Evolutionary conservation across 495 filamentous ascomycete genomes (phyloP), one percentile per base, ranked within the genome.

Genomic region (Amorphotheca resinae): DNA sequence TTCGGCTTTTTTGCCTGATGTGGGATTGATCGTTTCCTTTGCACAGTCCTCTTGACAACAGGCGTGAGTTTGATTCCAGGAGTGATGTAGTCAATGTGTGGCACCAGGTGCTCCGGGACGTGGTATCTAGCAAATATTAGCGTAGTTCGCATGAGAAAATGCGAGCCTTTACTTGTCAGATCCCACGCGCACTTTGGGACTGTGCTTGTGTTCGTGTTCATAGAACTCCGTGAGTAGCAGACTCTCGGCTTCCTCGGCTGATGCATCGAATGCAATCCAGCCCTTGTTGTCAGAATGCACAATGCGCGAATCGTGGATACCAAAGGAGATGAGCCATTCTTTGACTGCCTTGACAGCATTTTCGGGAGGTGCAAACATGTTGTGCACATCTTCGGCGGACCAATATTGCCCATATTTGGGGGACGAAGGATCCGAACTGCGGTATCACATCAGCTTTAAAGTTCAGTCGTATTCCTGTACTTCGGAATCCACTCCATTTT

Each of bases 11-110:
- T 41, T 15, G 18, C 22, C 8, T 37, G 15, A n/a, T 25, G 28
- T 26, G 15, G 30, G 9, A 17, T 38, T 36, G 26, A 26, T 6
- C 42, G 42, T 37, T 45, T 50, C 4, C 12, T 20, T 2, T 42
- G 23, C 16, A 45, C 15, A 28, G 28, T 41, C 9, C 37, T 37
- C 33, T 43, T 45, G 1, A 50, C 32, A 2, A 45, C 42, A 5
- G 48, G 42, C 38, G 42, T 32, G 8, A 50, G 42, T 18, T 45
- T 49, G 20, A 45, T 45, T 12, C 50, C 50, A n/a, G 58, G 58
- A 44, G 51, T 59, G 9, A 61, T 46, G 31, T 60, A 55, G 38
- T 61, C 58, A 22, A 61, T 52, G 15, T 61, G 58, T 16, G 51
- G 41, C 17, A 35, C 41, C 16, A 61, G 43, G 17, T 53, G 40